Base-by-base conservation (phyloP, 176 grass and related monocot species). In the Dendrocalamus sinicus region DNA sequence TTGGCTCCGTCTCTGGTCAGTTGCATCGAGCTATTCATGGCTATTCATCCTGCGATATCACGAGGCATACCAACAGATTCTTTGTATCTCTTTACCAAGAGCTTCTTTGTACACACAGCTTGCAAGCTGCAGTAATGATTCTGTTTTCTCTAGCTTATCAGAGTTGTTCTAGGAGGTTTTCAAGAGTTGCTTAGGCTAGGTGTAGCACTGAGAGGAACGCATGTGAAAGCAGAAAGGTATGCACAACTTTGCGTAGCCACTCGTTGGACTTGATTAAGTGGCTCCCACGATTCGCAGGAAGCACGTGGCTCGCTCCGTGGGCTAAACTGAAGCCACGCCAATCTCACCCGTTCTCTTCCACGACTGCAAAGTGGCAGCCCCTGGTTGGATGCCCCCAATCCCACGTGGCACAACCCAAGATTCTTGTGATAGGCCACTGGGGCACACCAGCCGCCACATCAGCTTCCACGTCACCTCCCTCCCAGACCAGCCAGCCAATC, bases 291-390 rank as follows among this genome's bases (percentile, higher is more conserved):
- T 52, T 72, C 24, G 35, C 70, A 23, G 26, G 15, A 57, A n/a
- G 5, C 39, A 10, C 62, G 63, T 59, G 72, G 20, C 2, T 12
- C 5, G 13, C 10, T 58, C 67, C 51, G 6, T 6, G n/a, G 74
- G 53, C n/a, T n/a, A 17, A 45, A 3, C 3, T 30, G 39, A 67
- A 26, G 16, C 9, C 37, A 54, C 41, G 0, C 35, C 58, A 76
- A 88, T 77, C 79, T 82, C 63, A 88, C 62, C 86, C 86, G n/a
- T 35, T 58, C 19, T 1, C 73, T 70, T 82, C 63, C 4, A 5
- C 7, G 60, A 9, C 15, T 14, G 4, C 80, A 47, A 67, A 62
- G 35, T 72, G 81, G 74, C 80, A 54, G n/a, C 11, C 52, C 66
- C 55, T 72, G 54, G 71, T 44, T 84, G 59, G 87, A 1, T 9